Percentiles rank a stretch among this genome's conserved stretches.
Evolutionary conservation across 306 rosid genomes (phyloP).

Genomic region (Rosa persica): DNA sequence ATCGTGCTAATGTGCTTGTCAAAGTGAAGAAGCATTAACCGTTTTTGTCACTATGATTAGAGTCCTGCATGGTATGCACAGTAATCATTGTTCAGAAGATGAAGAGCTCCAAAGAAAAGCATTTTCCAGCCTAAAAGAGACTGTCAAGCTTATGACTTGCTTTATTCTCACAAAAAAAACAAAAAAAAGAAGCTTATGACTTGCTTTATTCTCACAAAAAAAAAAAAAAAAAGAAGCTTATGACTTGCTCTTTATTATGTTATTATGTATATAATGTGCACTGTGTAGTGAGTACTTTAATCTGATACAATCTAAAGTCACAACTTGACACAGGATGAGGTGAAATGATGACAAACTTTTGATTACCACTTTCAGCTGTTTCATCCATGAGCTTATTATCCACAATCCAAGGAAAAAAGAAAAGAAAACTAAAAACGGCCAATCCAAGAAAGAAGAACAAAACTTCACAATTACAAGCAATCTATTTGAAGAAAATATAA

Average conservation of each 20-base stretch:
- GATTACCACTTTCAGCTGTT: constrained; percentile 47
- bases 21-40: background rate
- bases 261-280: background rate
- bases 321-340: constrained; percentile 7
- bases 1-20: constrained; percentile 4
- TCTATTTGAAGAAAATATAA: constrained; percentile 46
- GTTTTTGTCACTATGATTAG: background rate
- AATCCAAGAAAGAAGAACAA: constrained; percentile 40
- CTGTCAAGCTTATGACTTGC: constrained; percentile 1
- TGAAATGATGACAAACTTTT: constrained; percentile 23
- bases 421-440: constrained; percentile 34
- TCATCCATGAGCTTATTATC: constrained; percentile 47
- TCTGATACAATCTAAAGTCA: constrained; percentile 17
- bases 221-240: too few species aligned
- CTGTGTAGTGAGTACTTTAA: background rate
- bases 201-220: too few species aligned
- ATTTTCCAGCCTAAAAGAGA: background rate
- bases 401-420: constrained; percentile 42
- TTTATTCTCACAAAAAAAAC: background rate
- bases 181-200: too few species aligned
- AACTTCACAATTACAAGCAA: constrained; percentile 54
- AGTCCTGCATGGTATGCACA: background rate
- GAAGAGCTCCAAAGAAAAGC: too few species aligned
- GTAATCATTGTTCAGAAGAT: background rate
- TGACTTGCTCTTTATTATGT: too few species aligned